Conservation (phyloP, 148 eudicot genomes). For the Rhododendron ferrugineum region DNA sequence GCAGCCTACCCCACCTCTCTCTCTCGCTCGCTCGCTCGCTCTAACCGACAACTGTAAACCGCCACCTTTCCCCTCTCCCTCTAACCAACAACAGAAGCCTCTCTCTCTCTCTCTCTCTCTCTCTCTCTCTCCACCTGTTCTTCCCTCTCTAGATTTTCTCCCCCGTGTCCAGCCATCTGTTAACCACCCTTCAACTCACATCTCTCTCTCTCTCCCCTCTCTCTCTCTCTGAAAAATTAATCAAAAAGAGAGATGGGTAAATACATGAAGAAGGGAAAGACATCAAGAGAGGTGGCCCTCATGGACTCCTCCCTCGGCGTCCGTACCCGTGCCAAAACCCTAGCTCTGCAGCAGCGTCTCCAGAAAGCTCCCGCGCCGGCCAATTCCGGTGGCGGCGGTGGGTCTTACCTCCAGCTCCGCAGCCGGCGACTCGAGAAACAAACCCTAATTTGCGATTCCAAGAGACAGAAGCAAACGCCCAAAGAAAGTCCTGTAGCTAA, state of each 20-base stretch:
- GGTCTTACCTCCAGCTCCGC: conserved; percentile 35
- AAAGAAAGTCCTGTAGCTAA: background rate
- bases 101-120: background rate
- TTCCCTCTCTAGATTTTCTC: background rate
- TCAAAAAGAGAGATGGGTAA: conserved; percentile 28
- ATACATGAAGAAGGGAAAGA: conserved; percentile 24
- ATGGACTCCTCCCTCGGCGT: conserved; percentile 33
- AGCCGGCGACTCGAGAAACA: conserved; percentile 29
- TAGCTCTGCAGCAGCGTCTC: conserved; percentile 27
- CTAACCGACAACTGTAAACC: conserved; percentile 2
- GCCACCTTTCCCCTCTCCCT: background rate
- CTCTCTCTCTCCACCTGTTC: background rate
- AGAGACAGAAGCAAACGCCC: conserved; percentile 8
- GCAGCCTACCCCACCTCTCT: background rate
- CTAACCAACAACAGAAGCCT: background rate
- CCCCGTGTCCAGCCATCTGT: background rate
- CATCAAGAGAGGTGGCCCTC: conserved; percentile 16
- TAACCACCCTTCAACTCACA: background rate
- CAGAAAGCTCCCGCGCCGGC: conserved; percentile 5
- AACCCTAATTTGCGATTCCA: conserved; percentile 18
- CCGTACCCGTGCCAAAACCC: conserved; percentile 42
- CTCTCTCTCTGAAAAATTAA: background rate
- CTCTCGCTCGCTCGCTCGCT: background rate
- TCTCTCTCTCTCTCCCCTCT: background rate
- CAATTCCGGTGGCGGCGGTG: background rate